Percentiles rank a stretch among this genome's conserved stretches.
Conservation (phyloP, 2,329 filamentous ascomycete genomes). For the Colletotrichum cuscutae region DNA sequence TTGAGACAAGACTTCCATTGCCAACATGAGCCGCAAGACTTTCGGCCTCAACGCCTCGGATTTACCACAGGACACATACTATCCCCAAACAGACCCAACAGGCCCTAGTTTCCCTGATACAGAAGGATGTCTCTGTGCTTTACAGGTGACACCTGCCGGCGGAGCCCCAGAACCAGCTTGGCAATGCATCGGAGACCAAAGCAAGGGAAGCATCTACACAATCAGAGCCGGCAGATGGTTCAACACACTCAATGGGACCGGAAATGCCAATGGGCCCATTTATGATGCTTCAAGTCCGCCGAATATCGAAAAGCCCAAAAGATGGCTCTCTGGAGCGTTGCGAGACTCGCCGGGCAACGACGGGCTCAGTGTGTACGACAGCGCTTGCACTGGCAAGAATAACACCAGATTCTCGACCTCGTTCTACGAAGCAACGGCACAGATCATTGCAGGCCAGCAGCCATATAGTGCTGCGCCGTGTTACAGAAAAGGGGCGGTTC, state of each 20-base stretch:
- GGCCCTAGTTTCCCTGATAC: constrained; percentile 53
- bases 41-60: not conserved
- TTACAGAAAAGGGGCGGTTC: constrained; percentile 50
- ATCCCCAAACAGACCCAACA: constrained; percentile 41
- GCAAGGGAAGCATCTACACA: constrained; percentile 46
- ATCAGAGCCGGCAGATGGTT: constrained; percentile 55
- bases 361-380: constrained; percentile 47
- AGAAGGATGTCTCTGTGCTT: constrained; percentile 50
- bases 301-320: constrained; percentile 41
- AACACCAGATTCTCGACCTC: constrained; percentile 52
- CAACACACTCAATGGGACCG: constrained; percentile 41
- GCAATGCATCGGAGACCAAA: constrained; percentile 58
- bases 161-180: constrained; percentile 42
- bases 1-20: not conserved
- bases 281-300: constrained; percentile 51
- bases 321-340: constrained; percentile 43
- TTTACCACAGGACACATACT: constrained; percentile 51
- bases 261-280: constrained; percentile 41
- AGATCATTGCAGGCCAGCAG: constrained; percentile 40
- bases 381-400: constrained; percentile 54
- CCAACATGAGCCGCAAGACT: constrained; percentile 13
- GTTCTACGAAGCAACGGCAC: constrained; percentile 47
- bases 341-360: constrained; percentile 30
- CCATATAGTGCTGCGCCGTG: constrained; percentile 52
- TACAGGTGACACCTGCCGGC: constrained; percentile 39